A percentile compares a stretch with the other conserved stretches of the same genome.
Evolutionary conservation across 2,329 filamentous ascomycete genomes (phyloP).

Genomic region (Pseudopithomyces chartarum): DNA sequence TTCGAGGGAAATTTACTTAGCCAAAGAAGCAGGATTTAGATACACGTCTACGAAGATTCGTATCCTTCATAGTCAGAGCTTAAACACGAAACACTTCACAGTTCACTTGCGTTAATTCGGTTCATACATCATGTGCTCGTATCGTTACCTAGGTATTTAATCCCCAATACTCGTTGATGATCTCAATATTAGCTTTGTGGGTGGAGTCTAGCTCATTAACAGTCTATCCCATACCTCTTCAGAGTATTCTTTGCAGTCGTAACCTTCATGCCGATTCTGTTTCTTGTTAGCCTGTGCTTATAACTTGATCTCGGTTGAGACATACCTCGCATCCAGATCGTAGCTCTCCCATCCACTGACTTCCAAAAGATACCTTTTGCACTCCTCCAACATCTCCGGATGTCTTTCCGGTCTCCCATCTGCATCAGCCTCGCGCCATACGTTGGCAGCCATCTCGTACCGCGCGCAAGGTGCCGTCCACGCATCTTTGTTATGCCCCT

Average conservation of each 20-base stretch:
- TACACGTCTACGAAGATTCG: too few relatives aligned
- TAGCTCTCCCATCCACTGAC: constrained; percentile 73
- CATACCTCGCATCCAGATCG: constrained; percentile 70
- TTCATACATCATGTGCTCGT: too few relatives aligned
- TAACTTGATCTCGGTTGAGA: background rate
- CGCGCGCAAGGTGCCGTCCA: constrained; percentile 75
- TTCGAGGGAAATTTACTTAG: too few relatives aligned
- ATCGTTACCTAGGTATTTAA: too few relatives aligned
- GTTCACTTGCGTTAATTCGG: too few relatives aligned
- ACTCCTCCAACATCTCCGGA: constrained; percentile 61
- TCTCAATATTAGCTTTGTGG: too few relatives aligned
- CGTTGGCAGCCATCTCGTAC: constrained; percentile 83
- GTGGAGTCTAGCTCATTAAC: constrained; percentile 8
- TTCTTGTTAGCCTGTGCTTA: constrained; percentile 8
- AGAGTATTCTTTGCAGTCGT: constrained; percentile 72
- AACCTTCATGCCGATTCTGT: constrained; percentile 69
- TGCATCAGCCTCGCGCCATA: constrained; percentile 70
- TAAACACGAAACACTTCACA: too few relatives aligned
- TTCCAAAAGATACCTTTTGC: constrained; percentile 68
- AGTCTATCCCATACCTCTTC: constrained; percentile 39
- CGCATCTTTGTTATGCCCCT: constrained; percentile 67
- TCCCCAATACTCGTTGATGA: too few relatives aligned
- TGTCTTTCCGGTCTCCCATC: constrained; percentile 43
- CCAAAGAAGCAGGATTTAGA: too few relatives aligned
- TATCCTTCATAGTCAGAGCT: too few relatives aligned